Conservation (phyloP, 192 early-diverging fungal genomes). For the Diversispora eburnea region DNA sequence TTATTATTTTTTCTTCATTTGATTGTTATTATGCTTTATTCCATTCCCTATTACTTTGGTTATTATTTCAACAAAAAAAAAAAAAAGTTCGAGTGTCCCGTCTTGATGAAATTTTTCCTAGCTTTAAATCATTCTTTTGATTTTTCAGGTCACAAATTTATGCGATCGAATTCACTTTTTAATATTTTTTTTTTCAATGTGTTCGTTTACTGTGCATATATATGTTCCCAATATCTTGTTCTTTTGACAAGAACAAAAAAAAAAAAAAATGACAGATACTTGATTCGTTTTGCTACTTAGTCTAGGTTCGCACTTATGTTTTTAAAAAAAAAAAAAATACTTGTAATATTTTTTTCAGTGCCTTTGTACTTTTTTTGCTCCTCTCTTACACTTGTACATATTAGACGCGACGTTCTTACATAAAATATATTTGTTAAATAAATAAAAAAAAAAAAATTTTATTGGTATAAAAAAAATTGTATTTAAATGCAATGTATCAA, state of each 20-base stretch:
- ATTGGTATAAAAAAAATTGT: too few species aligned
- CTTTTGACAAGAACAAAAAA: conserved; percentile 19
- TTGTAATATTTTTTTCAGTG: conserved; percentile 14
- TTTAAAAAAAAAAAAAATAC: background rate
- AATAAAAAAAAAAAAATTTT: conserved; percentile 8
- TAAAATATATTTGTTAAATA: background rate
- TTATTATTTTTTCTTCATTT: background rate
- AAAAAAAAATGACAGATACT: conserved; percentile 18
- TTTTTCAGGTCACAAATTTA: background rate
- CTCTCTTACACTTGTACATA: conserved; percentile 15
- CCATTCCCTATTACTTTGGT: conserved; percentile 16
- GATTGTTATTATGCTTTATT: conserved; percentile 7
- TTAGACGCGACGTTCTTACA: conserved; percentile 18
- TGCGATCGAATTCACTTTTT: conserved; percentile 13
- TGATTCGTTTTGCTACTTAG: conserved; percentile 18
- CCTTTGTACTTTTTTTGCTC: conserved; percentile 2
- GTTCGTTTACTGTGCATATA: background rate
- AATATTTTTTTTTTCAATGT: background rate
- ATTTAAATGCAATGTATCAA: too few species aligned
- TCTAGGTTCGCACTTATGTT: conserved; percentile 11
- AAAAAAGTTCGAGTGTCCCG: conserved; percentile 10
- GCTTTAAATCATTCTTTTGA: background rate
- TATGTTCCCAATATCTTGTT: background rate
- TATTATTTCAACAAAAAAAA: conserved; percentile 17
- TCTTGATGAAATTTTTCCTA: conserved; percentile 15